Conservation (phyloP, 306 rosid genomes). For the Abrus precatorius region DNA sequence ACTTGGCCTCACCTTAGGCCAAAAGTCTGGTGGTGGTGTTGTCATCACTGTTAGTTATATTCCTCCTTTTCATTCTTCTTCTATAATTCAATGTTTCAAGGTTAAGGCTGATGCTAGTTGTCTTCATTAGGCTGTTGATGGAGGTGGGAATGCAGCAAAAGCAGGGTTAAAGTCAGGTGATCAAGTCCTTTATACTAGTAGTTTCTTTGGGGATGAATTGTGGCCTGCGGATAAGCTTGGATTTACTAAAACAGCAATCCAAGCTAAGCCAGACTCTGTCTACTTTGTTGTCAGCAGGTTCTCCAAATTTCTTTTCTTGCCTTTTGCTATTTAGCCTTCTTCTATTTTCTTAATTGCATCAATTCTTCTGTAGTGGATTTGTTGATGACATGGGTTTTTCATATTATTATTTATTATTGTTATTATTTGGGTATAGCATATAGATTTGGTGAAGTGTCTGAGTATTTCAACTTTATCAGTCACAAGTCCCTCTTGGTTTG, state of each 20-base stretch:
- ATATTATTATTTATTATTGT: background rate
- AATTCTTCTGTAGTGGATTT: slow-evolving; percentile 10
- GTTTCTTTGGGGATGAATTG: slow-evolving; percentile 98
- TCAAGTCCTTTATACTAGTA: slow-evolving; percentile 93
- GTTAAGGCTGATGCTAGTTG: background rate
- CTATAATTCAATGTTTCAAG: background rate
- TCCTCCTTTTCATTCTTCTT: background rate
- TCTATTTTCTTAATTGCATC: slow-evolving; percentile 33
- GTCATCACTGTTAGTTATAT: slow-evolving; percentile 75
- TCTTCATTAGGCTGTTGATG: slow-evolving; percentile 78
- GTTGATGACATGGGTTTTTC: slow-evolving; percentile 2
- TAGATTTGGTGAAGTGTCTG: background rate
- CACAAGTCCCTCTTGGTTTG: slow-evolving; percentile 11
- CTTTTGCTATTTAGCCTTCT: slow-evolving; percentile 21
- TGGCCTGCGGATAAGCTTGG: slow-evolving; percentile 99
- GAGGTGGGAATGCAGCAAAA: slow-evolving; percentile 97
- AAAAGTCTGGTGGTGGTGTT: slow-evolving; percentile 81
- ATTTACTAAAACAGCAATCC: slow-evolving; percentile 94
- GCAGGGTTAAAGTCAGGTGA: slow-evolving; percentile 93
- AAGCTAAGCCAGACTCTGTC: slow-evolving; percentile 94
- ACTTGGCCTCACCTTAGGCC: slow-evolving; percentile 96
- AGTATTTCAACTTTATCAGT: background rate
- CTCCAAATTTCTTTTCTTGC: background rate
- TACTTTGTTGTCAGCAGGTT: slow-evolving; percentile 99
- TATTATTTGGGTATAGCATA: no score